A percentile compares a stretch with the other conserved stretches of the same genome.
Evolutionary conservation across 2,329 filamentous ascomycete genomes (phyloP).

Genomic region (Colletotrichum liaoningense): DNA sequence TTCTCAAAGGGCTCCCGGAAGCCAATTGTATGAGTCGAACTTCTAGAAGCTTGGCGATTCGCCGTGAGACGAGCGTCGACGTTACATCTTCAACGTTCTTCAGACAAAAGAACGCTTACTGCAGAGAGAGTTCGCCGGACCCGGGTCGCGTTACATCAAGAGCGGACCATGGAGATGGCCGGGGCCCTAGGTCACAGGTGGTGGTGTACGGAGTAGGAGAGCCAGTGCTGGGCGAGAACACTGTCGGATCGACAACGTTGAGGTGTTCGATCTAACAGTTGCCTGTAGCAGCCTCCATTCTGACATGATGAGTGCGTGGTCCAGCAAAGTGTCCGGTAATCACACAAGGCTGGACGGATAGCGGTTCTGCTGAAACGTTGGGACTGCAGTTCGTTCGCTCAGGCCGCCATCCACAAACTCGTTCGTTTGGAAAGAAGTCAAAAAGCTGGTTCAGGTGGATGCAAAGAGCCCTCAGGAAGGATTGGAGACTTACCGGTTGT

Average conservation of each 20-base stretch:
- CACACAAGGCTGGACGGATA: slow-evolving; percentile 4
- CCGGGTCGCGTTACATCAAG: slow-evolving; percentile 14
- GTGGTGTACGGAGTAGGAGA: background rate
- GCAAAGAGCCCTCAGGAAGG: background rate
- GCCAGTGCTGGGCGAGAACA: slow-evolving; percentile 3
- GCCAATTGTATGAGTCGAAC: background rate
- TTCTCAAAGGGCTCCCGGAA: background rate
- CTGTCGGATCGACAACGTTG: slow-evolving; percentile 17
- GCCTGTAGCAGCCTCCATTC: background rate
- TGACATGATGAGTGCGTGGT: background rate
- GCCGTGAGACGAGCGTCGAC: slow-evolving; percentile 14
- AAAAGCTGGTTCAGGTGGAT: slow-evolving; percentile 4
- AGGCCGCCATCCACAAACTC: slow-evolving; percentile 24
- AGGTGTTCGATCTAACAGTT: slow-evolving; percentile 2
- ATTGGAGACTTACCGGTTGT: background rate
- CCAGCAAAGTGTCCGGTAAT: background rate
- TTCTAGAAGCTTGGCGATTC: slow-evolving; percentile 24
- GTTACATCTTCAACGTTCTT: slow-evolving; percentile 9
- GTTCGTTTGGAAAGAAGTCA: slow-evolving; percentile 27
- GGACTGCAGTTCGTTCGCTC: slow-evolving; percentile 32
- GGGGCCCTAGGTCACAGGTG: background rate
- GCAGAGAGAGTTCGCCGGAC: slow-evolving; percentile 10
- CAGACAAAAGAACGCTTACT: slow-evolving; percentile 19
- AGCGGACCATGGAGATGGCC: slow-evolving; percentile 3
- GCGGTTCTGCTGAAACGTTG: slow-evolving; percentile 28